These are phyloP conservation scores for Hirschioporus abietinus DNA, from an alignment of 768 basidiomycete species.

Conservation along the genomic window DNA sequence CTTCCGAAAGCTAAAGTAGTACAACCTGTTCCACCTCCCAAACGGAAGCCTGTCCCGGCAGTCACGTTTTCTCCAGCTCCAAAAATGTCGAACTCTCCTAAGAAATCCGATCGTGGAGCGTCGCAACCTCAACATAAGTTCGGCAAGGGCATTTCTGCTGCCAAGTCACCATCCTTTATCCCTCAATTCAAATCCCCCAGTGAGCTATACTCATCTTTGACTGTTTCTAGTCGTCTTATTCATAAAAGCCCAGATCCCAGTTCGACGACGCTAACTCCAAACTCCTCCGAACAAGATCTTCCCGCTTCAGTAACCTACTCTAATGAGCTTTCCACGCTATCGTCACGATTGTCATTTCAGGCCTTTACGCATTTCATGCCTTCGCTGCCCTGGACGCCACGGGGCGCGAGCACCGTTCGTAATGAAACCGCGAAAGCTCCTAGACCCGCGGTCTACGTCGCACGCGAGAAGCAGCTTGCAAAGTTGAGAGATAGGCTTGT, in stretches of 20 bases:
- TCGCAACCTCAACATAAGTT: constrained; percentile 20
- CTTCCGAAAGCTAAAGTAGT: not conserved
- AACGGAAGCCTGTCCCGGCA: not conserved
- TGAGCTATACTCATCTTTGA: constrained; percentile 54
- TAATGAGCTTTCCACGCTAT: constrained; percentile 42
- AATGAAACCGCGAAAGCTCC: constrained; percentile 13
- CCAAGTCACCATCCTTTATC: constrained; percentile 35
- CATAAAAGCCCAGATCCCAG: not conserved
- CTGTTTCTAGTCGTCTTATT: constrained; percentile 15
- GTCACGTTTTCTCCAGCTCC: constrained; percentile 16
- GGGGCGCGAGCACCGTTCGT: constrained; percentile 18
- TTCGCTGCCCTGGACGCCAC: constrained; percentile 22
- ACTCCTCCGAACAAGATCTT: constrained; percentile 10
- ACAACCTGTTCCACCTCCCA: not conserved
- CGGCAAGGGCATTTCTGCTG: constrained; percentile 13
- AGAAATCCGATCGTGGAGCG: constrained; percentile 19
- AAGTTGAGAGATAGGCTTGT: constrained; percentile 54
- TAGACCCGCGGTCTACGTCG: constrained; percentile 37
- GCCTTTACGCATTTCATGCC: constrained; percentile 49
- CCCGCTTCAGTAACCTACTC: constrained; percentile 36
- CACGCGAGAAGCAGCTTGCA: constrained; percentile 62
- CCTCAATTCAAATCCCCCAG: constrained; percentile 43
- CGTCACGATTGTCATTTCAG: constrained; percentile 55
- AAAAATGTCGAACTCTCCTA: constrained; percentile 8
- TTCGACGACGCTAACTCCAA: constrained; percentile 24